Percentiles rank a stretch among this genome's conserved stretches.
Conservation (phyloP, 768 basidiomycete genomes). For the Phlebiopsis gigantea region DNA sequence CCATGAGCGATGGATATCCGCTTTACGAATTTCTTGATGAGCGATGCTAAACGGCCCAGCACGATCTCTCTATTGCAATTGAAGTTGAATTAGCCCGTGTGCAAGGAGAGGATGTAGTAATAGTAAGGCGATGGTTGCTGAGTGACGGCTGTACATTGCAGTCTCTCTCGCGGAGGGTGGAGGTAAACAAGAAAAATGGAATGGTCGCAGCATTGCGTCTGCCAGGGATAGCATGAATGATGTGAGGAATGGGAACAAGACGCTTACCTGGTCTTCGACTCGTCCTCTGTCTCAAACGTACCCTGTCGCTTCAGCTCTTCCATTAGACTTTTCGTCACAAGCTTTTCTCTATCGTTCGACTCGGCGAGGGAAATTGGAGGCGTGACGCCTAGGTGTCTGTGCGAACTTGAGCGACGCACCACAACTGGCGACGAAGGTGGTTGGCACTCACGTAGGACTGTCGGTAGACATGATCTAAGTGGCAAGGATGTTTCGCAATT, state of each 20-base stretch:
- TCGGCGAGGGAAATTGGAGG: constrained; percentile 76
- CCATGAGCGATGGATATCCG: constrained; percentile 74
- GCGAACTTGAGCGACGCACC: background rate
- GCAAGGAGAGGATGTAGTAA: background rate
- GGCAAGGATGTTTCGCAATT: background rate
- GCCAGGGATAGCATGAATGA: background rate
- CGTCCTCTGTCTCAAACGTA: constrained; percentile 86
- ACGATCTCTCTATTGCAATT: constrained; percentile 73
- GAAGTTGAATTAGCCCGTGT: background rate
- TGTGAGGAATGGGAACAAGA: constrained; percentile 2
- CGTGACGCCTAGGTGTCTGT: constrained; percentile 76
- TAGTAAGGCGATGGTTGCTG: too few species aligned
- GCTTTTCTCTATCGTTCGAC: constrained; percentile 74
- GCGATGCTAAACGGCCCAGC: constrained; percentile 79
- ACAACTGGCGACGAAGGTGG: background rate
- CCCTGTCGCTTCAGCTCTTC: constrained; percentile 83
- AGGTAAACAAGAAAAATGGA: background rate
- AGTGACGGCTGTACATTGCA: too few species aligned
- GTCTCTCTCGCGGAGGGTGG: too few species aligned
- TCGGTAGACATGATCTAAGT: constrained; percentile 1
- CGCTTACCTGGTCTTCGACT: constrained; percentile 80
- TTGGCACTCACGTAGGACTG: constrained; percentile 1
- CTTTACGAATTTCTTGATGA: constrained; percentile 92
- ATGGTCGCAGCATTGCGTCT: background rate
- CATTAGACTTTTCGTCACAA: constrained; percentile 82